phyloP scores from a whole-genome alignment of 2,329 filamentous ascomycete species.

The Colletotrichum lupini region DNA sequence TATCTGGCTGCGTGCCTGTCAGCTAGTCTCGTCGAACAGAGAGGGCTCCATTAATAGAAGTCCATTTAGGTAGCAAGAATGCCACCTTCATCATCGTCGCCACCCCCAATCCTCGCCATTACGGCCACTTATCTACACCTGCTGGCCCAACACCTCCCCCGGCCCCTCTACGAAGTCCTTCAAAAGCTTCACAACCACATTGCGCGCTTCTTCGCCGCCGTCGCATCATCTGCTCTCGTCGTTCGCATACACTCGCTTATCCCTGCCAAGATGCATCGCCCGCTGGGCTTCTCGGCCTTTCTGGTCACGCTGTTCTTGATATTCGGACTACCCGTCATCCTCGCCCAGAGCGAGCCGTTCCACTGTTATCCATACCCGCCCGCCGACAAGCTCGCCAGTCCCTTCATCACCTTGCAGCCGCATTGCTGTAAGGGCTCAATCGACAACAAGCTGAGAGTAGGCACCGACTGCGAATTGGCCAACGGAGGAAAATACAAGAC shows the following conservation, averaged over 20 bases:
- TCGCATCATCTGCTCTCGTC: slow-evolving; percentile 18
- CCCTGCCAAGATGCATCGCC: slow-evolving; percentile 30
- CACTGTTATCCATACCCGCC: slow-evolving; percentile 33
- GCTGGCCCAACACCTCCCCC: slow-evolving; percentile 27
- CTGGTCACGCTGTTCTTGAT: slow-evolving; percentile 16
- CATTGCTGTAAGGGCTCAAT: slow-evolving; percentile 31
- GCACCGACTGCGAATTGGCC: slow-evolving; percentile 22
- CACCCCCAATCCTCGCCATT: slow-evolving; percentile 31
- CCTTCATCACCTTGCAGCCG: slow-evolving; percentile 28
- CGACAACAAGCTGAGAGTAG: slow-evolving; percentile 27
- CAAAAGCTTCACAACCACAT: slow-evolving; percentile 13
- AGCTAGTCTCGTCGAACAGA: not conserved
- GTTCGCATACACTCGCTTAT: slow-evolving; percentile 20
- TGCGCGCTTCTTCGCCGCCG: not conserved
- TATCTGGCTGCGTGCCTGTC: not conserved
- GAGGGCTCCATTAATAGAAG: not conserved
- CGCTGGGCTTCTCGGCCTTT: slow-evolving; percentile 23
- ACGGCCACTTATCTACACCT: slow-evolving; percentile 30
- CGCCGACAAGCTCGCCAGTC: slow-evolving; percentile 17
- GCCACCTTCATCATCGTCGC: slow-evolving; percentile 18
- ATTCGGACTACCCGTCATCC: slow-evolving; percentile 26
- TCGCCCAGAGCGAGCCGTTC: slow-evolving; percentile 32
- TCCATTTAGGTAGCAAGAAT: slow-evolving; percentile 17
- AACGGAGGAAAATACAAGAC: slow-evolving; percentile 29
- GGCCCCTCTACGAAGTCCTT: slow-evolving; percentile 21